Evolutionary conservation across 2,329 filamentous ascomycete species (phyloP), one percentile per base, ranked within the genome.

Genomic region (Paradendryphiella salina): DNA sequence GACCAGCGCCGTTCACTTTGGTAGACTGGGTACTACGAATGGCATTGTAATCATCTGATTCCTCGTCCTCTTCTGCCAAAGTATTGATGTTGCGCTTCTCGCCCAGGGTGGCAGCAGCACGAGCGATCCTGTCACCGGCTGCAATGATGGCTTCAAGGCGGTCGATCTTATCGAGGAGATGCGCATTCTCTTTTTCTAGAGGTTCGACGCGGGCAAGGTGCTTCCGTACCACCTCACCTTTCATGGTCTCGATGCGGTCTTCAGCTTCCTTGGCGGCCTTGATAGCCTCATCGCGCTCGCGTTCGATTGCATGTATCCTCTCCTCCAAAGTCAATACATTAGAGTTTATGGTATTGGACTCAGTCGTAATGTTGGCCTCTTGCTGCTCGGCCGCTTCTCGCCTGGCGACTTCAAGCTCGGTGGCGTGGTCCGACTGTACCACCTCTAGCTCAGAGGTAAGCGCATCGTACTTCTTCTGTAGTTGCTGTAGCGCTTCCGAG

Each of bases 71-170:
- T 47, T 73, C 70, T 3, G 52, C 52, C 26, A 73, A 43, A 6
- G 64, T 62, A 35, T 61, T 57, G 38, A 73, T 72, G 14, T 63
- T 56, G 39, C 69, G 66, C 46, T 66, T 68, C 55, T 71, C 65
- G 42, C 69, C 69, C 34, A 73, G 46, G 15, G 53, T 66, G 2
- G 70, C 70, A 3, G 70, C 70, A 6, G 69, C 70, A 18, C 69
- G 66, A 2, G 69, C 69, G 5, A 73, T 64, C 18, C 70, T 60
- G 52, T 73, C 69, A 15, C 70, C 69, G 4, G 70, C 70, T 15
- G 60, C 55, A 14, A 73, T 63, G 42, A 73, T 73, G 31, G 58
- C 60, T 52, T 73, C 61, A 1, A 73, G 60, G 11, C 70, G 65
- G 23, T 69, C 62, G 15, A 71, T 62, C 36, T 72, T 72, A 28